phyloP scores from a whole-genome alignment of 2,329 filamentous ascomycete species.

The Fusarium sp. region DNA sequence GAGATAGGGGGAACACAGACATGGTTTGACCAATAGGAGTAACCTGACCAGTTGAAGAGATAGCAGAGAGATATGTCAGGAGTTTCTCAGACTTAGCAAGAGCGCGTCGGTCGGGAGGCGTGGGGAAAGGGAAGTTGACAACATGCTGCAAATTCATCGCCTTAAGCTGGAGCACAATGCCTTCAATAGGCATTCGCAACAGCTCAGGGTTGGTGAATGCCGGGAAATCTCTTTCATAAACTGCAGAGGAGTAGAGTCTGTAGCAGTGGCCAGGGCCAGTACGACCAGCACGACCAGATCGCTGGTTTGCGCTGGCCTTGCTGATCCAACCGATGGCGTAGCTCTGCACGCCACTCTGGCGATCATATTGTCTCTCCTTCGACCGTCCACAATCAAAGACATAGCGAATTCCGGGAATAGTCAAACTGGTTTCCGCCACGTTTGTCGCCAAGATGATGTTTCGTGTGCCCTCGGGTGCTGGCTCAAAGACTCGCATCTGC shows the following conservation, averaged over 20 bases:
- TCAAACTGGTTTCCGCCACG: conserved; percentile 96
- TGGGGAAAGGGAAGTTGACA: conserved; percentile 95
- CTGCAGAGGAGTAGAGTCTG: conserved; percentile 90
- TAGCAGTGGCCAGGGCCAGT: conserved; percentile 98
- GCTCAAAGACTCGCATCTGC: conserved; percentile 90
- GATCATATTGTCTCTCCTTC: conserved; percentile 92
- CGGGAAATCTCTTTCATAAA: conserved; percentile 90
- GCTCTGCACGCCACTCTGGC: conserved; percentile 90
- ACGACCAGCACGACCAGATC: conserved; percentile 92
- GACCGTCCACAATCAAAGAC: conserved; percentile 95
- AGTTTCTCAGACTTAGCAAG: conserved; percentile 88
- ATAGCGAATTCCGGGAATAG: conserved; percentile 93
- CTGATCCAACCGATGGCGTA: conserved; percentile 98
- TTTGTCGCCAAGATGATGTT: conserved; percentile 94
- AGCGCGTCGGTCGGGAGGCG: conserved; percentile 81
- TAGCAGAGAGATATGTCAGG: conserved; percentile 85
- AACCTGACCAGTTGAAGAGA: conserved; percentile 78
- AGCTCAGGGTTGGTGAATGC: conserved; percentile 92
- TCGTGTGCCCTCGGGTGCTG: conserved; percentile 83
- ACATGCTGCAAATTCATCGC: conserved; percentile 92
- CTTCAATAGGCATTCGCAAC: conserved; percentile 90
- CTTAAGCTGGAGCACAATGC: conserved; percentile 92
- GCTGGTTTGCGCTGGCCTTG: conserved; percentile 93
- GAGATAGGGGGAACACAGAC: conserved; percentile 89
- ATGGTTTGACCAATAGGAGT: conserved; percentile 85